Evolutionary conservation across 78 protist genomes (phyloP).

Genomic region (Pigoraptor vietnamica): DNA sequence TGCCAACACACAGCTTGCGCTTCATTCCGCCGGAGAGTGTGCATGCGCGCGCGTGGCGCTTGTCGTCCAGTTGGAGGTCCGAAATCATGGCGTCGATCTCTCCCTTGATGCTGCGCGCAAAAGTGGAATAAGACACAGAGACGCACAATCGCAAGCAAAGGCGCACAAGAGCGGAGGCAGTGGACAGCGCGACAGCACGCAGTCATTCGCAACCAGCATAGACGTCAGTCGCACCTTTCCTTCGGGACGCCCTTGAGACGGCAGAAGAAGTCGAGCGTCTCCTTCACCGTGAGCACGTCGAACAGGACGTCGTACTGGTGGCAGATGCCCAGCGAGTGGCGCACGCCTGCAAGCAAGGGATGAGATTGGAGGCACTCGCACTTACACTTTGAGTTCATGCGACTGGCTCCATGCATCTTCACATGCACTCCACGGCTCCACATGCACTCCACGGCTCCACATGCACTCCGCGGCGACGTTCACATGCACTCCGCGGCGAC

Average conservation of each 20-base stretch:
- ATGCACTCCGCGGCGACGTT: too few relatives aligned
- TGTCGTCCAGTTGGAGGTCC: not conserved
- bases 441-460: too few relatives aligned
- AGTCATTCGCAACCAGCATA: not conserved
- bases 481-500: too few relatives aligned
- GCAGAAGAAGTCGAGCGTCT: constrained; percentile 54
- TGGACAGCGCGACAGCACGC: not conserved
- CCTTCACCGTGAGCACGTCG: constrained; percentile 50
- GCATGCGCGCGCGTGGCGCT: not conserved
- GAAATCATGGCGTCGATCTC: not conserved
- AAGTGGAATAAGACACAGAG: not conserved
- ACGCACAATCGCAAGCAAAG: not conserved
- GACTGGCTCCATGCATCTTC: too few relatives aligned
- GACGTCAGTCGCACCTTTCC: not conserved
- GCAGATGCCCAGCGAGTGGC: constrained; percentile 69
- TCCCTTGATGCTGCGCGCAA: not conserved
- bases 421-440: too few relatives aligned
- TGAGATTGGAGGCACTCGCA: too few relatives aligned
- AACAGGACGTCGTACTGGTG: constrained; percentile 78
- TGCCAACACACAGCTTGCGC: constrained; percentile 58
- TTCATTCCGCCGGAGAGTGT: constrained; percentile 65
- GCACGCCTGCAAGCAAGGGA: not conserved
- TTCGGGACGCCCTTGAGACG: constrained; percentile 27
- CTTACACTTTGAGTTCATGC: too few relatives aligned
- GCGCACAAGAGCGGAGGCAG: not conserved